phyloP scores from a whole-genome alignment of 495 filamentous ascomycete genomes.

The Glutinoglossum americanum region DNA sequence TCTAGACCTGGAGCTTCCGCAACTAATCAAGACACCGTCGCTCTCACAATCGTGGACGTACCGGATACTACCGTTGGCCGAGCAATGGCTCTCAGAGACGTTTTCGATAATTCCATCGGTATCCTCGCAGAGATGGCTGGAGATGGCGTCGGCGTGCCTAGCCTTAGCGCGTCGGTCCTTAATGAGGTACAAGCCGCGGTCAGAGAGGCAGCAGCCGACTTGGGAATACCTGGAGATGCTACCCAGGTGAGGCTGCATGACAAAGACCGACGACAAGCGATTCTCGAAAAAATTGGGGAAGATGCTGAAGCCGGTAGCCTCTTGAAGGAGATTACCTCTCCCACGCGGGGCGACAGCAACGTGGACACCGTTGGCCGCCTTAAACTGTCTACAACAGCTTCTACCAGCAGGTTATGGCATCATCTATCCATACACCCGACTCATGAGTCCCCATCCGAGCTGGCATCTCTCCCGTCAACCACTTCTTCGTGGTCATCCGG shows the following conservation, averaged over 20 bases:
- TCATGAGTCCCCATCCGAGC: conserved; percentile 19
- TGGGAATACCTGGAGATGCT: no score
- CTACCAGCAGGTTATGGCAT: no score
- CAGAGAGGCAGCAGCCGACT: conserved; percentile 36
- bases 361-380: conserved; percentile 35
- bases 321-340: conserved; percentile 61
- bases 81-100: conserved; percentile 26
- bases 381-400: no score
- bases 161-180: conserved; percentile 52
- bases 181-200: conserved; percentile 71
- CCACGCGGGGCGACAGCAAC: conserved; percentile 51
- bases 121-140: conserved; percentile 95
- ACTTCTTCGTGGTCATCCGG: conserved; percentile 73
- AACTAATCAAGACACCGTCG: no score
- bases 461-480: conserved; percentile 37
- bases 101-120: conserved; percentile 80
- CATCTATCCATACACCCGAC: no score
- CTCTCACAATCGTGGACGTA: no score
- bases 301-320: conserved; percentile 67
- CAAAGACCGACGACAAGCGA: no score
- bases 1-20: conserved; percentile 40
- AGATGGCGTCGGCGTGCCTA: conserved; percentile 55
- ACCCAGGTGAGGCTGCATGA: no score
- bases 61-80: no score
- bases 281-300: conserved; percentile 45